phyloP scores from a whole-genome alignment of 2,329 filamentous ascomycete species.

The Aureobasidium sp. region DNA sequence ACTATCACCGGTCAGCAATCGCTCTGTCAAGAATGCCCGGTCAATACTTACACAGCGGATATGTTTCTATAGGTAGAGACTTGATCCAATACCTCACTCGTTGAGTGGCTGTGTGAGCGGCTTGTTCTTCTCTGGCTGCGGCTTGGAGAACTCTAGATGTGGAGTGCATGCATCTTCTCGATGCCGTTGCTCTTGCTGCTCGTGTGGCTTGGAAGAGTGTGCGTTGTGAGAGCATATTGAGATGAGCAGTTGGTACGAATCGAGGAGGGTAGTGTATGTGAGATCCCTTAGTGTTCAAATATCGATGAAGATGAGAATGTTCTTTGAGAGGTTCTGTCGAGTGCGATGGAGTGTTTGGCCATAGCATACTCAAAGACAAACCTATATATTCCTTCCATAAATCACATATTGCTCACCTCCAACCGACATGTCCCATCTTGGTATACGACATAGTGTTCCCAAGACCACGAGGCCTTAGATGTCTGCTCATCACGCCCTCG shows the following conservation, averaged over 20 bases:
- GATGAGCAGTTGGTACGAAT: no score
- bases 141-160: not conserved
- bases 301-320: no score
- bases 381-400: not conserved
- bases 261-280: no score
- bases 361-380: not conserved
- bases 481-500: constrained; percentile 7
- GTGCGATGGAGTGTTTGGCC: not conserved
- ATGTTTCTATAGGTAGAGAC: constrained; percentile 3
- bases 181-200: not conserved
- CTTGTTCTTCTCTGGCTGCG: not conserved
- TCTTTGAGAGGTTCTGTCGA: no score
- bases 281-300: no score
- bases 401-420: not conserved
- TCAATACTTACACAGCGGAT: not conserved
- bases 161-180: not conserved
- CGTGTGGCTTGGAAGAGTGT: not conserved
- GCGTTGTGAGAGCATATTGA: not conserved
- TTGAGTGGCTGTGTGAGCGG: not conserved
- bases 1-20: not conserved
- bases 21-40: no score
- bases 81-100: constrained; percentile 8
- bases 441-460: not conserved
- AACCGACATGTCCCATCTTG: not conserved
- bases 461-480: not conserved